These are phyloP conservation scores for Rhododendron williamsianum DNA, from an alignment of 148 eudicot genomes.

Conservation along the genomic window DNA sequence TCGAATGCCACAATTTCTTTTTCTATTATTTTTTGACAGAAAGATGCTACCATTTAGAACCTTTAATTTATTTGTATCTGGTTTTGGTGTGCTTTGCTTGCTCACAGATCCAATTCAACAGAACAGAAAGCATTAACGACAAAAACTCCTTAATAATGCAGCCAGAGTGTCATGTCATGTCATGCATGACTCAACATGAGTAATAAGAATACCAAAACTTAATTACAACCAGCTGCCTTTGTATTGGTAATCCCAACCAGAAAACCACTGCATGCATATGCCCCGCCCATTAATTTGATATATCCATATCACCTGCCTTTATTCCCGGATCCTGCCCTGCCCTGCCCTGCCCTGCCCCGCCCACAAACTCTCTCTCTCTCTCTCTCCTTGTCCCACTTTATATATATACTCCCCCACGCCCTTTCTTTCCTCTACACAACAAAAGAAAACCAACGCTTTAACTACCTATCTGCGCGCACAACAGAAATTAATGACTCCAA, in stretches of 20 bases:
- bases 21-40: not conserved
- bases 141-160: not conserved
- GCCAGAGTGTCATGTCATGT: not conserved
- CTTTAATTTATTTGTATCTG: not conserved
- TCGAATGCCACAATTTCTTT: not conserved
- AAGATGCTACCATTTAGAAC: not conserved
- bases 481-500: conserved; percentile 16
- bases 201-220: not conserved
- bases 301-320: not conserved
- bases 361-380: not conserved
- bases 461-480: not conserved
- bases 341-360: not conserved
- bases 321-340: not conserved
- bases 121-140: not conserved
- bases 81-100: not conserved
- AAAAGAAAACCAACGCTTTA: no score
- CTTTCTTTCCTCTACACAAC: not conserved
- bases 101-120: not conserved
- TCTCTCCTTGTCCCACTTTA: not conserved
- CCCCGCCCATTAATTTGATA: not conserved
- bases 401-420: not conserved
- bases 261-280: not conserved
- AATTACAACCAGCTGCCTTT: not conserved
- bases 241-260: not conserved
- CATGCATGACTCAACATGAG: not conserved